These are phyloP conservation scores for Linum tenue DNA, from an alignment of 345 rosid genomes.

Conservation along the genomic window DNA sequence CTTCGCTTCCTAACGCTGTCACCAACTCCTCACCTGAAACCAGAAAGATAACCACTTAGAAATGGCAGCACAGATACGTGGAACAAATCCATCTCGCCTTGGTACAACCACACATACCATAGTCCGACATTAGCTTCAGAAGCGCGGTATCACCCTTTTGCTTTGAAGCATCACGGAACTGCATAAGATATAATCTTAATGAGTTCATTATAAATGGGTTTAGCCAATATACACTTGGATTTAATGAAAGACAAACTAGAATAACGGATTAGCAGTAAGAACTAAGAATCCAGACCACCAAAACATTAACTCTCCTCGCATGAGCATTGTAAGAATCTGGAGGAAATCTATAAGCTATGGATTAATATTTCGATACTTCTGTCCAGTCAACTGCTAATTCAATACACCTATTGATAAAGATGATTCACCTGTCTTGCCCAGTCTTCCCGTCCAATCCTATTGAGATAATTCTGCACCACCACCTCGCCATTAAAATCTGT, in stretches of 20 bases:
- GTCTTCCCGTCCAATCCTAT: conserved; percentile 70
- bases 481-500: conserved; percentile 89
- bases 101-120: conserved; percentile 36
- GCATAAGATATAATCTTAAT: conserved; percentile 5
- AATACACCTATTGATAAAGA: background rate
- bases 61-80: background rate
- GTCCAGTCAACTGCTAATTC: too few relatives aligned
- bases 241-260: too few relatives aligned
- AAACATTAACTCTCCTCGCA: too few relatives aligned
- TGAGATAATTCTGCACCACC: conserved; percentile 79
- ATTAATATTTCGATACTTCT: too few relatives aligned
- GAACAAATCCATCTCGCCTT: background rate
- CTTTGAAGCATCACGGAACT: conserved; percentile 75
- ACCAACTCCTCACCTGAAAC: conserved; percentile 92
- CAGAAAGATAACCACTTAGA: background rate
- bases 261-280: too few relatives aligned
- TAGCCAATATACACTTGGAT: background rate
- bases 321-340: too few relatives aligned
- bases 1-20: conserved; percentile 94
- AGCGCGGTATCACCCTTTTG: conserved; percentile 52
- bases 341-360: too few relatives aligned
- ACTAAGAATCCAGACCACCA: too few relatives aligned
- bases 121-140: conserved; percentile 73
- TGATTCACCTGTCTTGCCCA: conserved; percentile 74
- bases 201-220: background rate